phyloP scores from a whole-genome alignment of 768 basidiomycete species.

The Punctularia strigosozonata region DNA sequence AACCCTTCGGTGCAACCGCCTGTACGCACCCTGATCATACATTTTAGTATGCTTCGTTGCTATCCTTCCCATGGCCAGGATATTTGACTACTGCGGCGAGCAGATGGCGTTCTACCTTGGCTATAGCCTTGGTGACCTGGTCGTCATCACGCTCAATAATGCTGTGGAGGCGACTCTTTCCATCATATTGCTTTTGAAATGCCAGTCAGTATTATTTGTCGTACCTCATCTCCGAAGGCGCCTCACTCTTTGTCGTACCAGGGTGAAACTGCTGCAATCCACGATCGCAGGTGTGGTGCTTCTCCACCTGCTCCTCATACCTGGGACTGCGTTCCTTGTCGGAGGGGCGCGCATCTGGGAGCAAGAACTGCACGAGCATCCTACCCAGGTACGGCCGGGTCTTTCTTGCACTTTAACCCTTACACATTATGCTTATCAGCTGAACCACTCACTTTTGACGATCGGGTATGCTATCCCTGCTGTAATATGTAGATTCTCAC shows the following conservation, averaged over 20 bases:
- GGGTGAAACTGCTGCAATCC: conserved; percentile 52
- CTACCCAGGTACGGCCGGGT: too few relatives aligned
- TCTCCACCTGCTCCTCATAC: conserved; percentile 59
- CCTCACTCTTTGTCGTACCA: conserved; percentile 18
- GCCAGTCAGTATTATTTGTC: conserved; percentile 42
- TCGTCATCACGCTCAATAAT: conserved; percentile 57
- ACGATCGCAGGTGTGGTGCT: conserved; percentile 66
- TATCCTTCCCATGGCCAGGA: conserved; percentile 51
- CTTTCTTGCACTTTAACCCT: too few relatives aligned
- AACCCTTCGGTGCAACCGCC: too few relatives aligned
- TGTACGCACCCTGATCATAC: not conserved
- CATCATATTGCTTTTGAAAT: conserved; percentile 54
- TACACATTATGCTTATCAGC: conserved; percentile 44
- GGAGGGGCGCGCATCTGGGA: conserved; percentile 56
- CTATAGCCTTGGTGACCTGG: conserved; percentile 48
- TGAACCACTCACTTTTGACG: conserved; percentile 59
- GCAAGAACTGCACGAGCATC: conserved; percentile 58
- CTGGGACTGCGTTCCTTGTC: conserved; percentile 58
- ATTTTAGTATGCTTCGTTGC: conserved; percentile 47
- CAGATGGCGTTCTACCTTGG: conserved; percentile 45
- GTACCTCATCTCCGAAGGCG: too few relatives aligned
- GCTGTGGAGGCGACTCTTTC: conserved; percentile 63
- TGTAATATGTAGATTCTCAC: not conserved
- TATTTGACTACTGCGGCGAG: conserved; percentile 57
- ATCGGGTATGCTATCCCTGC: conserved; percentile 36